phyloP scores from a whole-genome alignment of 495 filamentous ascomycete species.

The Bathelium albidoporum region DNA sequence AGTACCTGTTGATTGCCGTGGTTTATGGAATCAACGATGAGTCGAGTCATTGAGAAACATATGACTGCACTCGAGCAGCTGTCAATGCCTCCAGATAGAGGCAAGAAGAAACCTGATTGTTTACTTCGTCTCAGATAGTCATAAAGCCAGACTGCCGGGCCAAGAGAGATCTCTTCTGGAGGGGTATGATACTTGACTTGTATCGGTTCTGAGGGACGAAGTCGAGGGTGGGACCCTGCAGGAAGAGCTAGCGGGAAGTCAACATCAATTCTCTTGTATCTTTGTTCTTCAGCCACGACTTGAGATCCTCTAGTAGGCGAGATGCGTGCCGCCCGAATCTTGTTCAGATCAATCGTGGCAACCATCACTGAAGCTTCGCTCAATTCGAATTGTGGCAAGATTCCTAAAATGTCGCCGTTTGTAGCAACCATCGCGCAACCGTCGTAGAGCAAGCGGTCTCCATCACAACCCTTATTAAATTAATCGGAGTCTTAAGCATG shows the following conservation, averaged over 20 bases:
- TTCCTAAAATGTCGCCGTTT: constrained; percentile 62
- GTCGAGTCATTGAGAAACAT: constrained; percentile 67
- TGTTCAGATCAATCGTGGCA: constrained; percentile 72
- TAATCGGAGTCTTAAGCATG: background rate
- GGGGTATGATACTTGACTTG: constrained; percentile 47
- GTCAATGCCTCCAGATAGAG: constrained; percentile 64
- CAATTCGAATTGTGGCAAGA: constrained; percentile 63
- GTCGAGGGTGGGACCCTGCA: background rate
- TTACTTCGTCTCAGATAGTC: constrained; percentile 64
- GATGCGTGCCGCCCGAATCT: constrained; percentile 50
- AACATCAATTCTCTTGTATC: constrained; percentile 36
- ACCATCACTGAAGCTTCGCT: constrained; percentile 77
- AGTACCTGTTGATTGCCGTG: constrained; percentile 60
- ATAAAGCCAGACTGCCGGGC: constrained; percentile 70
- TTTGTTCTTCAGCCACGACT: constrained; percentile 16
- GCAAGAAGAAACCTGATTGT: constrained; percentile 34
- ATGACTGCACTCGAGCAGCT: constrained; percentile 53
- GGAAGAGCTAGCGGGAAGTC: constrained; percentile 30
- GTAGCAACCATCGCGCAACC: constrained; percentile 70
- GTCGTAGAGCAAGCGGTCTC: constrained; percentile 56
- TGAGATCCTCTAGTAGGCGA: constrained; percentile 47
- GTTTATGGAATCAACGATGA: constrained; percentile 56
- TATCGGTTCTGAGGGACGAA: constrained; percentile 20
- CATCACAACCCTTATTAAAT: constrained; percentile 50
- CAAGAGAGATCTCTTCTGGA: constrained; percentile 68